Conservation (phyloP, 139 green algal genomes). For the Nannochloris sp. region DNA sequence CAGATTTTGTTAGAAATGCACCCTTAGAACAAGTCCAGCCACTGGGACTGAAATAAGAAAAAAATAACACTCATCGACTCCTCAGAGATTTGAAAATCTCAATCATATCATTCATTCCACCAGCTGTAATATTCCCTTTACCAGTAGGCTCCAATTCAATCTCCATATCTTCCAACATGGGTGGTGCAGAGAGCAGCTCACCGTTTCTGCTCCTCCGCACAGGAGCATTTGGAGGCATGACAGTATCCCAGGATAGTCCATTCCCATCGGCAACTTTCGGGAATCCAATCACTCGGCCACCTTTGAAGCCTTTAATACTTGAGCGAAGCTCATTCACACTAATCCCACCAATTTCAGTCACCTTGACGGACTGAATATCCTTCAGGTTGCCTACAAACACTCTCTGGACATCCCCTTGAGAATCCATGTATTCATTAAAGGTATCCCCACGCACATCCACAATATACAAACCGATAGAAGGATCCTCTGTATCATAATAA, state of each 20-base stretch:
- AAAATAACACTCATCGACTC: not conserved
- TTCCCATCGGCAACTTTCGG: not conserved
- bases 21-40: slow-evolving; percentile 52
- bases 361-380: slow-evolving; percentile 22
- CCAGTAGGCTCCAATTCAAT: slow-evolving; percentile 14
- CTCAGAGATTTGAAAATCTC: not conserved
- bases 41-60: slow-evolving; percentile 20
- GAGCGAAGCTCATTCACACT: slow-evolving; percentile 12
- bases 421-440: slow-evolving; percentile 33
- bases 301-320: slow-evolving; percentile 6
- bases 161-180: slow-evolving; percentile 33
- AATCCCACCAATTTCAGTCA: slow-evolving; percentile 29
- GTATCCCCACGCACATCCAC: slow-evolving; percentile 19
- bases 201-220: not conserved
- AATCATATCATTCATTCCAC: not conserved
- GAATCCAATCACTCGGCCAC: slow-evolving; percentile 20
- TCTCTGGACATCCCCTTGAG: slow-evolving; percentile 9
- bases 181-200: slow-evolving; percentile 8
- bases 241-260: slow-evolving; percentile 2
- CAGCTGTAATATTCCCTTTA: not conserved
- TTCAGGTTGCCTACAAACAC: slow-evolving; percentile 30
- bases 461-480: slow-evolving; percentile 30
- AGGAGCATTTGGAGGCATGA: slow-evolving; percentile 28
- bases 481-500: slow-evolving; percentile 43
- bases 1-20: slow-evolving; percentile 73